Base-by-base conservation (phyloP, 495 filamentous ascomycete species). In the Letharia lupina region DNA sequence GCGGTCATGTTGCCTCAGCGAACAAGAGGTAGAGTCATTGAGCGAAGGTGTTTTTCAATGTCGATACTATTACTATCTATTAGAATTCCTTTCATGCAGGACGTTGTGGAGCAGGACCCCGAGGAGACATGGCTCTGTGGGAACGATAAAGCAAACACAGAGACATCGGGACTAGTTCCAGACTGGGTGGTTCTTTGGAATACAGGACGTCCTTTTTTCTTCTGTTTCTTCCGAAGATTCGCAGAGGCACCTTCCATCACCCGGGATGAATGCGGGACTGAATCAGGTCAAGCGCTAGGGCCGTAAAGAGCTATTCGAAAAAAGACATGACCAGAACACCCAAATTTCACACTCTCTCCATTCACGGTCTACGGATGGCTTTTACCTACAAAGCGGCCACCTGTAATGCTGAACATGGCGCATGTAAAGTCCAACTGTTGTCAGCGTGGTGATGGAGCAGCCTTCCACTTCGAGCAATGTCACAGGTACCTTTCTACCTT, bases 371-470 rank as follows among this genome's bases (percentile, higher is more conserved):
- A 60, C 12, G 44, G 37, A 35, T 31, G 12, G 9, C 42, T 60
- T 47, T 33, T 37, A 16, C 33, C 31, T 45, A 45, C 12, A 20
- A 40, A 60, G n/a, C 42, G 13, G 16, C 16, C 28, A 23, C 20
- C 37, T 13, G 20, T 31, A 23, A 60, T 56, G 35, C 42, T 60
- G 63, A 61, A 47, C 8, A 69, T 69, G 67, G 67, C 67, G 64
- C 28, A 64, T 66, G 64, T 42, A 65, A 60, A 42, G 11, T 58
- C 11, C 41, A 31, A 23, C 16, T 40, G 12, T 48, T 31, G 20
- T 42, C 48, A 66, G 52, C 41, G 28, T 44, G 47, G 52, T 64
- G 64, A 69, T 69, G 67, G 67, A 69, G 65, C 65, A 56, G 50
- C 47, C 60, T 20, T 45, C 56, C 44, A 23, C 42, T 44, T 56